Evolutionary conservation across 75 land plant species (phyloP), one percentile per base, ranked within the genome.

Genomic region (Pinus tabuliformis): DNA sequence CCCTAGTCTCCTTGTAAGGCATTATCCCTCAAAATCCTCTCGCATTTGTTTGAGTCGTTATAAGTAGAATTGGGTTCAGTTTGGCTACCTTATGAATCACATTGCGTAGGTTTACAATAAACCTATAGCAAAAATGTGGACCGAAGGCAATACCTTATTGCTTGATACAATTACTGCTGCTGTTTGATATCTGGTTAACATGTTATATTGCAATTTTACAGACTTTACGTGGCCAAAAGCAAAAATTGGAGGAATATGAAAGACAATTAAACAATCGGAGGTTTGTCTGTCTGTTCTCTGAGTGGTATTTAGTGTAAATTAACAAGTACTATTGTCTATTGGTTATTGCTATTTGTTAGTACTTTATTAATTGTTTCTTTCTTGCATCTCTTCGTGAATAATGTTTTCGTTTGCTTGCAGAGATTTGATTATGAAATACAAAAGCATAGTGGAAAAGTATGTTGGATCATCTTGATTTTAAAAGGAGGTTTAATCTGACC

Each of bases 181-280:
- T n/a, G 39, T 68, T 42, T 39, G 52, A 68, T 39, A 68, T 39
- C 24, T 68, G n/a, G 52, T 42, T 49, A 49, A 49, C 54, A 49
- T 42, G 52, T 37, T 42, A 42, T n/a, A 8, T 15, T 64, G 42
- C 68, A 64, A 64, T 64, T 64, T 66, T 68, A 42, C 71, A 68
- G 71, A 68, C 49, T 68, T 22, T 68, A n/a, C 3, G 49, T 42
- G 71, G 71, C 42, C 71, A 68, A 68, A 68, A 68, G 52, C 52
- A 68, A 45, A 68, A 68, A 22, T 7, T 68, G 2, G 71, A 68
- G n/a, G 71, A 68, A 20, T 68, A 68, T 68, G 71, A 68, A 68
- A 68, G 42, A 12, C 71, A 68, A 42, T 24, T 68, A 68, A 68
- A 68, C 52, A 42, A 68, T 68, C 52, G 71, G 71, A 68, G 71